phyloP scores from a whole-genome alignment of 2,329 filamentous ascomycete species.

The Ophiosphaerella korrae region DNA sequence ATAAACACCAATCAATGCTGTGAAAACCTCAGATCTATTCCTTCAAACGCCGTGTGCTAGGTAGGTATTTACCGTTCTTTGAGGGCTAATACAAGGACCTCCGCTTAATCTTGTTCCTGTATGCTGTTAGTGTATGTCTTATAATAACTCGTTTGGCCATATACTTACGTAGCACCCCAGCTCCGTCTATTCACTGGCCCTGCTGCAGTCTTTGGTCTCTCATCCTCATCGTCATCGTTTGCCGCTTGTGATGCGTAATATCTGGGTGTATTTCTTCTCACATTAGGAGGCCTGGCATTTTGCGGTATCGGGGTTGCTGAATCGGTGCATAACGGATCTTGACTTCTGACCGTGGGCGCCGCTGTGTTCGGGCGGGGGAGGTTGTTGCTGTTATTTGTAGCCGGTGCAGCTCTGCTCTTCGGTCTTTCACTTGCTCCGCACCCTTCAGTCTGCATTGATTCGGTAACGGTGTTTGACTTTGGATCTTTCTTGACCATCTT shows the following conservation, averaged over 20 bases:
- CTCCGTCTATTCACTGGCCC: conserved; percentile 22
- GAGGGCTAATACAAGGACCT: conserved; percentile 10
- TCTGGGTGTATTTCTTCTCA: conserved; percentile 2
- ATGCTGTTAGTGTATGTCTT: not conserved
- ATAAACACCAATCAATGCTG: no score
- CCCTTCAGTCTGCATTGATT: conserved; percentile 5
- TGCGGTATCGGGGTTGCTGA: not conserved
- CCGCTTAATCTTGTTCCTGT: conserved; percentile 21
- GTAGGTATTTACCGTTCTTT: no score
- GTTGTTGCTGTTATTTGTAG: conserved; percentile 9
- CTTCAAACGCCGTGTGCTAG: no score
- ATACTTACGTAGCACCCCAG: conserved; percentile 33
- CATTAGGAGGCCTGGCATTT: not conserved
- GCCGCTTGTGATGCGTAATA: conserved; percentile 20
- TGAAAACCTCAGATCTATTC: no score
- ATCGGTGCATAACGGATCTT: not conserved
- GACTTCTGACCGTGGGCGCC: not conserved
- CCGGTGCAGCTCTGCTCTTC: not conserved
- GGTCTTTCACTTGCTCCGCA: not conserved
- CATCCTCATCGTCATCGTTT: conserved; percentile 3
- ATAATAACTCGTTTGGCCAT: not conserved
- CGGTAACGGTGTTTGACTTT: conserved; percentile 7
- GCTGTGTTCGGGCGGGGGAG: not conserved
- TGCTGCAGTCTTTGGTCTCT: conserved; percentile 10
- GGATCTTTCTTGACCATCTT: conserved; percentile 33